phyloP scores from a whole-genome alignment of 805 yeast species.

The Kregervanrija pseudodelftensis region DNA sequence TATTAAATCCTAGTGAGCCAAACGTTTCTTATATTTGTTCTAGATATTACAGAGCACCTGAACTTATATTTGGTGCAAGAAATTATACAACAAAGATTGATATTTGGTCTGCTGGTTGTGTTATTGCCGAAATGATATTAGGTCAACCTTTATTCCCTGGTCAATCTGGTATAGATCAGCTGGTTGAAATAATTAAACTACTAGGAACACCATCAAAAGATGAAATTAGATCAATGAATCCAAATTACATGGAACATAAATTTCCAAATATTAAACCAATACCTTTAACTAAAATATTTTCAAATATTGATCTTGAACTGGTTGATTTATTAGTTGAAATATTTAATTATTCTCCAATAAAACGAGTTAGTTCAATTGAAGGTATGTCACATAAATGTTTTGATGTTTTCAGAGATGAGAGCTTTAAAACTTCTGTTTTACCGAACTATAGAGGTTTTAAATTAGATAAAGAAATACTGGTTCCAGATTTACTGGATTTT shows the following conservation, averaged over 20 bases:
- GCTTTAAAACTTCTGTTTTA: conserved; percentile 10
- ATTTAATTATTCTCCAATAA: conserved; percentile 62
- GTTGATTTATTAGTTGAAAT: conserved; percentile 49
- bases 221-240: conserved; percentile 91
- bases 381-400: conserved; percentile 49
- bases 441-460: conserved; percentile 36
- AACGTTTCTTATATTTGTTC: conserved; percentile 96
- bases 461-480: conserved; percentile 26
- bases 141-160: conserved; percentile 99
- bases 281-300: conserved; percentile 61
- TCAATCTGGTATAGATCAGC: conserved; percentile 94
- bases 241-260: conserved; percentile 94
- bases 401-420: conserved; percentile 39
- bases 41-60: conserved; percentile 95
- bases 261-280: conserved; percentile 82
- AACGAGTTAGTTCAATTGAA: conserved; percentile 52
- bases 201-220: conserved; percentile 93
- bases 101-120: conserved; percentile 97
- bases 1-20: conserved; percentile 82
- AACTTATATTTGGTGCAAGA: conserved; percentile 93
- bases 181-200: conserved; percentile 92
- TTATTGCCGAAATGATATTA: conserved; percentile 89
- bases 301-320: conserved; percentile 45
- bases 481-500: conserved; percentile 48
- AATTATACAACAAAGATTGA: conserved; percentile 95